These are phyloP conservation scores for Dioscorea cayenensis DNA, from an alignment of 116 monocot genomes.

Conservation along the genomic window DNA sequence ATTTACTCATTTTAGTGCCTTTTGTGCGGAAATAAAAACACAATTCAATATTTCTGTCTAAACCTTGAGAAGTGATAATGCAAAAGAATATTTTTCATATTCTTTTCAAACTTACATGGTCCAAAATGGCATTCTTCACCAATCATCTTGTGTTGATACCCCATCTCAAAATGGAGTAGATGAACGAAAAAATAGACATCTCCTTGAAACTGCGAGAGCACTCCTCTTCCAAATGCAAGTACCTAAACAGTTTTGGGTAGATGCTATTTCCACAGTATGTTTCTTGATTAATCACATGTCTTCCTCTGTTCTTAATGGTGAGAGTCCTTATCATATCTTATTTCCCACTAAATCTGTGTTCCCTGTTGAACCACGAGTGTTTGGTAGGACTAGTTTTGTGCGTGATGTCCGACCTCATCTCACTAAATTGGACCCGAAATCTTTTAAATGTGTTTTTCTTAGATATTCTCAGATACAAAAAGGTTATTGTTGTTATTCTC, in stretches of 20 bases:
- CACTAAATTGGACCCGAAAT: background rate
- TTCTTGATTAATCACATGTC: constrained; percentile 1
- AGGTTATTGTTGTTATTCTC: background rate
- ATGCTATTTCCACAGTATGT: background rate
- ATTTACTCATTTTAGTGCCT: background rate
- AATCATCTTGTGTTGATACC: background rate
- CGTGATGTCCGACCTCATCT: background rate
- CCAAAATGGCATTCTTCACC: background rate
- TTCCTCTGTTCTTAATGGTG: background rate
- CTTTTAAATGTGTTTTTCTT: background rate
- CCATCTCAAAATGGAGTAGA: background rate
- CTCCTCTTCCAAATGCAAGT: constrained; percentile 4
- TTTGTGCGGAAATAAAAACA: background rate
- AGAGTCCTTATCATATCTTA: background rate
- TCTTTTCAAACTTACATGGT: background rate
- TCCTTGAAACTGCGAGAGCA: constrained; percentile 7
- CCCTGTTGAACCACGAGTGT: background rate
- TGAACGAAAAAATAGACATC: background rate
- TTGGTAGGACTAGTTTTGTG: no score
- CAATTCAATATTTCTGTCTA: background rate
- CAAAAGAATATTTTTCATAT: background rate
- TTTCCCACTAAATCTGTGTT: background rate
- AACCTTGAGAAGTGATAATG: background rate
- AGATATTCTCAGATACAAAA: constrained; percentile 2
- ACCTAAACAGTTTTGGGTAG: constrained; percentile 5